Base-by-base conservation (phyloP, 352 stramenopile species). In the Phytophthora boehmeriae region DNA sequence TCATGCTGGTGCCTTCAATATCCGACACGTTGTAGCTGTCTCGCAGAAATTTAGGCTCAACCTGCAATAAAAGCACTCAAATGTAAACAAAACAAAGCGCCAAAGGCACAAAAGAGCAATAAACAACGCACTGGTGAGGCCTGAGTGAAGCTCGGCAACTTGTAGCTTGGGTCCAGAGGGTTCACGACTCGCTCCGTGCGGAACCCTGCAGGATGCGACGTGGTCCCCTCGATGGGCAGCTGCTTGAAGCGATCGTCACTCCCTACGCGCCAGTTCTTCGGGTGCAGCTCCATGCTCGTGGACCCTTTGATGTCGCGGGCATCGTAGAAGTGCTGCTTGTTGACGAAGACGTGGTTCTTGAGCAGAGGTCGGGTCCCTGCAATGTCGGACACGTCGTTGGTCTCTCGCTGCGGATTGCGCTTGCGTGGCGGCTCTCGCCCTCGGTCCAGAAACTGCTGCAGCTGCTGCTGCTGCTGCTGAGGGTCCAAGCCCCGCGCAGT, bases 1-100 rank as follows among this genome's bases (percentile, higher is more conserved):
- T 82, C 54, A 71, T 78, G 11, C 50, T 75, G 14, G 83, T 89
- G 43, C 83, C 83, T 14, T 87, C 79, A 38, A 93, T 93, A 57
- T 93, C 80, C 20, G 59, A 74, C 38, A 90, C 80, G 53, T 87
- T 77, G 63, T 89, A 91, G 68, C 78, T 89, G 51, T 93, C 81
- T 11, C 83, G 81, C 17, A 93, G 54, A 48, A 93, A 93, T 42
- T 82, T 83, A 1, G 77, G 79, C 23, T 75, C 63, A 1, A 79
- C 14, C 66, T 87, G 45, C 22, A 23, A 16, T 23, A 23, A 16
- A 68, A 6, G 39, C 32, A 30, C 11, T 8, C 25, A 57, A 23
- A 8, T 16, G 39, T 44, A 13, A 39, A 28, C 25, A 30, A 4
- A 45, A 25, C 9, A 17, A 54, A 20, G 22, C 11, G 14, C 6